Evolutionary conservation across 441 rosid genomes (phyloP).

Genomic region (Daphne laureola): DNA sequence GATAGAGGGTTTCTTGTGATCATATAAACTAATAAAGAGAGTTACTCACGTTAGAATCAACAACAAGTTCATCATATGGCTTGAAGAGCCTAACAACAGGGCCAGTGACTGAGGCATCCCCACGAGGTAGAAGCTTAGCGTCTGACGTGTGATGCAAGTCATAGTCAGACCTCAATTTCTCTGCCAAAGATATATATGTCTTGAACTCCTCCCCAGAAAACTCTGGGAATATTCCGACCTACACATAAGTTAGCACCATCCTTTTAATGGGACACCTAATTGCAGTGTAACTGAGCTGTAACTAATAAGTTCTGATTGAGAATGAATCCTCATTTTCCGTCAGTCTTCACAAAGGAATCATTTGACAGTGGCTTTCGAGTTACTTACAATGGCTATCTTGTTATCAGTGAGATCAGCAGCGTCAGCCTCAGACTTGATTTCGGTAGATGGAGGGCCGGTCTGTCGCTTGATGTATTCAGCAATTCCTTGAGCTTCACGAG

Average conservation of each 20-base stretch:
- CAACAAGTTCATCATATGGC: constrained; percentile 91
- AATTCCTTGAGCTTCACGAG: constrained; percentile 91
- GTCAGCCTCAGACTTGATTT: constrained; percentile 62
- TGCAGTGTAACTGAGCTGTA: too few relatives aligned
- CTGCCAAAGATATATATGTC: constrained; percentile 56
- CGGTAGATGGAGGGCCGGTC: constrained; percentile 89
- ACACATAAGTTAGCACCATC: constrained; percentile 9
- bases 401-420: constrained; percentile 47
- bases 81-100: constrained; percentile 88
- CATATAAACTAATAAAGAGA: too few relatives aligned
- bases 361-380: neutral
- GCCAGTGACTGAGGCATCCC: constrained; percentile 72
- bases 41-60: constrained; percentile 59
- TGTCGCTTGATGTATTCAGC: constrained; percentile 70
- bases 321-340: neutral
- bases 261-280: too few relatives aligned
- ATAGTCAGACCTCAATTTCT: constrained; percentile 80
- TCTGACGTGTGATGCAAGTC: constrained; percentile 80
- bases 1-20: constrained; percentile 1
- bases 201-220: constrained; percentile 83
- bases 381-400: constrained; percentile 65
- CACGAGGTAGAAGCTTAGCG: constrained; percentile 85
- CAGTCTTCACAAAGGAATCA: neutral
- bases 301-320: neutral
- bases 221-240: constrained; percentile 91